A percentile compares a stretch with the other conserved stretches of the same genome.
Conservation (phyloP, 306 rosid species). For the Acacia melanoxylon region DNA sequence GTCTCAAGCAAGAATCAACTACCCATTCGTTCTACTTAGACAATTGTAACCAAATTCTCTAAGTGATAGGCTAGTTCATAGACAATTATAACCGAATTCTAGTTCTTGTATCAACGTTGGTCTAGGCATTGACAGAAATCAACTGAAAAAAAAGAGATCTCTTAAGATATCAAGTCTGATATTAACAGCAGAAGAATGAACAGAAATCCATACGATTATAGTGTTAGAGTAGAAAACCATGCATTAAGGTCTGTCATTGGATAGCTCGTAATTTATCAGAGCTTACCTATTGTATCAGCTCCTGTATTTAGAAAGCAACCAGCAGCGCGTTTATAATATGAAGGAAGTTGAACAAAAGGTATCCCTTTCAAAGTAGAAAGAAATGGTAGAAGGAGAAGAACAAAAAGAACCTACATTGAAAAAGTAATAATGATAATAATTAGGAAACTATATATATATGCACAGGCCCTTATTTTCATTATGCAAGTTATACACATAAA, state of each 20-base stretch:
- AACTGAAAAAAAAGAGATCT: conserved; percentile 1
- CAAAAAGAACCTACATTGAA: conserved; percentile 71
- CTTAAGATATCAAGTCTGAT: conserved; percentile 4
- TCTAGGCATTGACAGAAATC: conserved; percentile 13
- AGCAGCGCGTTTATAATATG: conserved; percentile 73
- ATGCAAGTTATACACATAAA: conserved; percentile 22
- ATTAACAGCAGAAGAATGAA: conserved; percentile 21
- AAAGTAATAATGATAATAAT: not conserved
- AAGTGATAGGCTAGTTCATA: not conserved
- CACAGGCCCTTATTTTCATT: not conserved
- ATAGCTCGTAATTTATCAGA: not conserved
- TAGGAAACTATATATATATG: not conserved
- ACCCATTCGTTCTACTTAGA: not conserved
- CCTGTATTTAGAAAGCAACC: conserved; percentile 84
- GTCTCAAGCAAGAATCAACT: not conserved
- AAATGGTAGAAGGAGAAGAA: conserved; percentile 70
- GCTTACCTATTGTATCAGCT: conserved; percentile 53
- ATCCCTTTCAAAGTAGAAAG: conserved; percentile 78
- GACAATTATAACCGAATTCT: not conserved
- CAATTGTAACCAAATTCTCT: not conserved
- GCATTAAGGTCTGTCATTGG: conserved; percentile 15
- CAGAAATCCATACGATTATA: not conserved
- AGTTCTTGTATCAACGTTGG: not conserved
- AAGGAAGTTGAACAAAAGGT: conserved; percentile 68
- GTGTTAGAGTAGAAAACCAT: conserved; percentile 2